These are phyloP conservation scores for Bipolaris bicolor DNA, from an alignment of 2,329 filamentous ascomycete species.

Conservation along the genomic window DNA sequence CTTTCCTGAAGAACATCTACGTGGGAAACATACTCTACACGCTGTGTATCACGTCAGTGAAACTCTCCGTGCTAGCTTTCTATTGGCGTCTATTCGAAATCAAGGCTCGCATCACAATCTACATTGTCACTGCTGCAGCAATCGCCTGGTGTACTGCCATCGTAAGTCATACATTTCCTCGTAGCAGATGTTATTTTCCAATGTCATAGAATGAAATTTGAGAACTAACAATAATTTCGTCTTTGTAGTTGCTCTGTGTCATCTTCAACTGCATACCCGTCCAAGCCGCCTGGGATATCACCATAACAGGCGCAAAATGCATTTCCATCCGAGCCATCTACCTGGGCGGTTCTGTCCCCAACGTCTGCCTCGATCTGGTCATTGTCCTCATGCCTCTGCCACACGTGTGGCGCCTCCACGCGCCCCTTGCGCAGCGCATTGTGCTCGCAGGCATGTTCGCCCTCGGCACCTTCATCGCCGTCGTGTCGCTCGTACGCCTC, in stretches of 20 bases:
- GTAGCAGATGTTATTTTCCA: background rate
- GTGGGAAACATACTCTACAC: constrained; percentile 30
- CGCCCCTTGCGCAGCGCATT: constrained; percentile 28
- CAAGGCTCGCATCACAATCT: constrained; percentile 17
- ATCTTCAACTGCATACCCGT: constrained; percentile 32
- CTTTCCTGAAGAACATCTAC: constrained; percentile 26
- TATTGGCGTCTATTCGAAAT: constrained; percentile 37
- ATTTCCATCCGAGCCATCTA: constrained; percentile 26
- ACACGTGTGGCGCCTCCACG: constrained; percentile 33
- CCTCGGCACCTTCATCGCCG: constrained; percentile 31
- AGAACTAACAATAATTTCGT: constrained; percentile 1
- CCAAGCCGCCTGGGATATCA: constrained; percentile 30
- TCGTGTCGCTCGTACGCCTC: constrained; percentile 32
- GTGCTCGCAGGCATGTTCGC: constrained; percentile 32
- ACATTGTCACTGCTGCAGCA: constrained; percentile 16
- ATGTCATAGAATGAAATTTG: too few relatives aligned
- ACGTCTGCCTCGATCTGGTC: constrained; percentile 32
- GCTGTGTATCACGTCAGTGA: constrained; percentile 22
- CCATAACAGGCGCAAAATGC: constrained; percentile 27
- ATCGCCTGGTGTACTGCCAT: constrained; percentile 29
- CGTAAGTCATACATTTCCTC: constrained; percentile 11
- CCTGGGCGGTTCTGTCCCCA: constrained; percentile 32
- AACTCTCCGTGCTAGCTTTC: constrained; percentile 34
- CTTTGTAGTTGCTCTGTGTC: constrained; percentile 20
- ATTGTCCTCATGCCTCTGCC: constrained; percentile 34